These are phyloP conservation scores for Vaccinium macrocarpon DNA, from an alignment of 148 eudicot species.

Conservation along the genomic window DNA sequence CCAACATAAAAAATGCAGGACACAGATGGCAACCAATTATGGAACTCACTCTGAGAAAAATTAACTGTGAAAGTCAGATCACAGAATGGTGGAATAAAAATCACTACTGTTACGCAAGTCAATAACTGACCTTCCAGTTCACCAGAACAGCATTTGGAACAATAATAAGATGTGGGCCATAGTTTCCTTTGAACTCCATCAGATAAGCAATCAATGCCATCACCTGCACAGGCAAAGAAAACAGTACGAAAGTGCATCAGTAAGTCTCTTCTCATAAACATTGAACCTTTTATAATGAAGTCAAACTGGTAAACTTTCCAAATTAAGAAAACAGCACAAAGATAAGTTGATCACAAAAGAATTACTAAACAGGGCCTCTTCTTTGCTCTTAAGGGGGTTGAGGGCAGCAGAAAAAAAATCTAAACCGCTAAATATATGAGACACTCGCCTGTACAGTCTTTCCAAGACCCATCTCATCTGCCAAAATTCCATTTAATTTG, in stretches of 20 bases:
- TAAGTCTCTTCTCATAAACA: neutral
- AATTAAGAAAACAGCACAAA: neutral
- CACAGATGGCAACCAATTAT: conserved; percentile 85
- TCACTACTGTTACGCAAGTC: neutral
- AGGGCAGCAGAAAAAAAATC: conserved; percentile 2
- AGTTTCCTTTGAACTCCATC: conserved; percentile 97
- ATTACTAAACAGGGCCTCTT: neutral
- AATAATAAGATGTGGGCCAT: conserved; percentile 96
- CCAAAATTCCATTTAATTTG: conserved; percentile 97
- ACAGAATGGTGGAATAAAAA: conserved; percentile 15
- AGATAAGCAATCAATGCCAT: conserved; percentile 97
- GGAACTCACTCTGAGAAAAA: conserved; percentile 77
- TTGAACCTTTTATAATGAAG: neutral
- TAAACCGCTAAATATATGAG: conserved; percentile 1
- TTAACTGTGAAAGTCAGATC: conserved; percentile 10
- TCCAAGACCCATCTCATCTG: conserved; percentile 99
- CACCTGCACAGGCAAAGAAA: conserved; percentile 48
- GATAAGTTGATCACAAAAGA: neutral
- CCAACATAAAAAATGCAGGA: conserved; percentile 98
- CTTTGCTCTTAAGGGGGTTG: neutral
- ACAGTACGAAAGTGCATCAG: neutral
- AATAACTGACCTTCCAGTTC: conserved; percentile 87
- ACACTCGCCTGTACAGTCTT: conserved; percentile 88
- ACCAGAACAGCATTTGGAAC: conserved; percentile 99
- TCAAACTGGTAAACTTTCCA: neutral